phyloP scores from a whole-genome alignment of 805 yeast genomes.

The Wickerhamia fluorescens region DNA sequence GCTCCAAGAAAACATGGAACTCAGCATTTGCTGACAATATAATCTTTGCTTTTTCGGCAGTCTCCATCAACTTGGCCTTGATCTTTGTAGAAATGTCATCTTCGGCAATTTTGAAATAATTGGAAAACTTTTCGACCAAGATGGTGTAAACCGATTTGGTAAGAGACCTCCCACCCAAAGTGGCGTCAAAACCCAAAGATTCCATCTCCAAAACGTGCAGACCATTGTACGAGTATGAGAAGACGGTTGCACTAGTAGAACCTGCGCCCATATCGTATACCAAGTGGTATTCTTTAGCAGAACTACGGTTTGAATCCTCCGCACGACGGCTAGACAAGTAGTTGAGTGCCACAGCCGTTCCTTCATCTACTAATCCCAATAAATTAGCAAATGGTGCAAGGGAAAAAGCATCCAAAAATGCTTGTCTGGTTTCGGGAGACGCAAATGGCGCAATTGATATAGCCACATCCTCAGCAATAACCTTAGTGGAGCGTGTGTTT shows the following conservation, averaged over 20 bases:
- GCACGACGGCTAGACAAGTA: slow-evolving; percentile 53
- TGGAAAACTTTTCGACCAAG: slow-evolving; percentile 52
- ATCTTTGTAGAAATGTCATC: slow-evolving; percentile 42
- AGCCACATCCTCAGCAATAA: slow-evolving; percentile 57
- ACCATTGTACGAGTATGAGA: slow-evolving; percentile 41
- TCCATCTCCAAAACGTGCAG: slow-evolving; percentile 50
- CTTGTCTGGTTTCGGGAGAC: slow-evolving; percentile 55
- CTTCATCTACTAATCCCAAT: slow-evolving; percentile 76
- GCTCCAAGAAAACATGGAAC: slow-evolving; percentile 69
- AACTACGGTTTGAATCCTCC: slow-evolving; percentile 18
- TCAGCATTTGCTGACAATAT: slow-evolving; percentile 85
- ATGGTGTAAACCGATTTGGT: slow-evolving; percentile 60
- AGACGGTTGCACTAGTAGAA: slow-evolving; percentile 79
- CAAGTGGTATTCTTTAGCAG: slow-evolving; percentile 48
- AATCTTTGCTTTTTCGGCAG: slow-evolving; percentile 84
- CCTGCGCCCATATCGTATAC: slow-evolving; percentile 93
- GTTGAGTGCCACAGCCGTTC: slow-evolving; percentile 83
- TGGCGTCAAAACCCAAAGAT: slow-evolving; percentile 62
- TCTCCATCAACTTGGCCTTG: slow-evolving; percentile 61
- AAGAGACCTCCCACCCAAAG: slow-evolving; percentile 69
- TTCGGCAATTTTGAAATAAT: slow-evolving; percentile 30
- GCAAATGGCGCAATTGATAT: slow-evolving; percentile 74
- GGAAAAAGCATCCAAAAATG: slow-evolving; percentile 64
- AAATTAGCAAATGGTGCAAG: slow-evolving; percentile 57
- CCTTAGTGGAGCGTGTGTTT: slow-evolving; percentile 24